Conservation (phyloP, 169 alveolate genomes). For the Plasmodium vivax region DNA sequence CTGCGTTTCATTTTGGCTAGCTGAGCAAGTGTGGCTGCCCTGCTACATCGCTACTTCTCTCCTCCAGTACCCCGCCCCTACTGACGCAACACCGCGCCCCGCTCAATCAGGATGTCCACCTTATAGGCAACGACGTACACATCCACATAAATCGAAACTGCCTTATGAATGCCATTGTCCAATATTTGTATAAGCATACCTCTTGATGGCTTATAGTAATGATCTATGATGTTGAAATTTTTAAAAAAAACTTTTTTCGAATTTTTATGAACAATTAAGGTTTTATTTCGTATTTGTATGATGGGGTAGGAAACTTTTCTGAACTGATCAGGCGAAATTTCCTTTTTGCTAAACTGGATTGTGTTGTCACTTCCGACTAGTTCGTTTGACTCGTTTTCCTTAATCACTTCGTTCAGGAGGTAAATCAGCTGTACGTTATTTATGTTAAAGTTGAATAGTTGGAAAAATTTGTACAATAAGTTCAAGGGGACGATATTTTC, state of each 20-base stretch:
- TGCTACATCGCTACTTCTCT: neutral
- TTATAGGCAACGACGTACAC: slow-evolving; percentile 64
- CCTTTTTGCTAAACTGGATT: neutral
- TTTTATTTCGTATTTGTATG: slow-evolving; percentile 72
- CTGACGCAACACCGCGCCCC: slow-evolving; percentile 10
- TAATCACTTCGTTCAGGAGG: slow-evolving; percentile 43
- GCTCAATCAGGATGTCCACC: slow-evolving; percentile 54
- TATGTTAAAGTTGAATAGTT: slow-evolving; percentile 56
- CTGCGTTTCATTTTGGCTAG: neutral
- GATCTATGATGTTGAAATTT: slow-evolving; percentile 51
- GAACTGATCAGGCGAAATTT: slow-evolving; percentile 31
- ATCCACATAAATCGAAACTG: slow-evolving; percentile 36
- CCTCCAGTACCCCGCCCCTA: neutral
- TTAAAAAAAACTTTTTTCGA: slow-evolving; percentile 42
- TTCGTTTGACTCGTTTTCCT: slow-evolving; percentile 25
- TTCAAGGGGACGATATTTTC: slow-evolving; percentile 54
- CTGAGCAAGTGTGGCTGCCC: neutral
- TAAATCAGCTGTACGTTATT: slow-evolving; percentile 43
- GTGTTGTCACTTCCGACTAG: neutral
- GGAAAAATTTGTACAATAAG: slow-evolving; percentile 60
- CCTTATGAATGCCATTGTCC: slow-evolving; percentile 10
- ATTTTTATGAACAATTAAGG: slow-evolving; percentile 68
- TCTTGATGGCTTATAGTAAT: slow-evolving; percentile 45
- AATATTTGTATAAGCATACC: slow-evolving; percentile 56
- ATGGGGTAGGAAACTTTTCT: slow-evolving; percentile 46